A percentile compares a stretch with the other conserved stretches of the same genome.
Evolutionary conservation across 2,329 filamentous ascomycete species (phyloP).

Genomic region (Ophiostoma populinum): DNA sequence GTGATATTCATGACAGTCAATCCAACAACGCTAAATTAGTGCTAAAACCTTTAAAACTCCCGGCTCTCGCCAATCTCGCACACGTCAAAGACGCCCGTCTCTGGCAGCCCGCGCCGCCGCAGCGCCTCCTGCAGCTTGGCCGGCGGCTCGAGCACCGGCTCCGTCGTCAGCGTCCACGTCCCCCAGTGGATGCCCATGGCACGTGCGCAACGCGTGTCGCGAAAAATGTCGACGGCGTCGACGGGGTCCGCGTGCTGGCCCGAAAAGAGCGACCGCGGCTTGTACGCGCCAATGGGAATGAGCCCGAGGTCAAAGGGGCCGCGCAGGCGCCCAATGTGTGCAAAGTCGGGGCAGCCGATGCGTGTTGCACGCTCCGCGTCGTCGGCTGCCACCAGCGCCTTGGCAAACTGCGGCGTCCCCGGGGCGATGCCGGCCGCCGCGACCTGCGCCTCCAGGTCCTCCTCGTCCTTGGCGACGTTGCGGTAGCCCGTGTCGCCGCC

Average conservation of each 20-base stretch:
- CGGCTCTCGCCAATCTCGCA: slow-evolving; percentile 73
- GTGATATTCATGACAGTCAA: not conserved
- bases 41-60: slow-evolving; percentile 35
- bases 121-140: slow-evolving; percentile 54
- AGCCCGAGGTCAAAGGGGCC: slow-evolving; percentile 83
- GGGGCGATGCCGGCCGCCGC: not conserved
- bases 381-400: slow-evolving; percentile 42
- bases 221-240: slow-evolving; percentile 79
- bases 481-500: slow-evolving; percentile 86
- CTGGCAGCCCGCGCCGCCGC: slow-evolving; percentile 44
- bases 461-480: slow-evolving; percentile 28
- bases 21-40: not conserved
- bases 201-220: slow-evolving; percentile 58
- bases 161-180: slow-evolving; percentile 69
- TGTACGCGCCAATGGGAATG: slow-evolving; percentile 86
- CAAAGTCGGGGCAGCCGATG: slow-evolving; percentile 69
- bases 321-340: slow-evolving; percentile 59
- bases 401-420: slow-evolving; percentile 24
- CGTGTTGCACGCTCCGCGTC: slow-evolving; percentile 53
- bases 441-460: slow-evolving; percentile 15
- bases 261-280: slow-evolving; percentile 55
- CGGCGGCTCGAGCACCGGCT: slow-evolving; percentile 75
- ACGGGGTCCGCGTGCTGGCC: slow-evolving; percentile 73
- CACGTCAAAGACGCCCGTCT: slow-evolving; percentile 62
- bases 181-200: slow-evolving; percentile 91